Percentiles rank a stretch among this genome's conserved stretches.
Conservation (phyloP, 208 protist species). For the Leishmania tarentolae region DNA sequence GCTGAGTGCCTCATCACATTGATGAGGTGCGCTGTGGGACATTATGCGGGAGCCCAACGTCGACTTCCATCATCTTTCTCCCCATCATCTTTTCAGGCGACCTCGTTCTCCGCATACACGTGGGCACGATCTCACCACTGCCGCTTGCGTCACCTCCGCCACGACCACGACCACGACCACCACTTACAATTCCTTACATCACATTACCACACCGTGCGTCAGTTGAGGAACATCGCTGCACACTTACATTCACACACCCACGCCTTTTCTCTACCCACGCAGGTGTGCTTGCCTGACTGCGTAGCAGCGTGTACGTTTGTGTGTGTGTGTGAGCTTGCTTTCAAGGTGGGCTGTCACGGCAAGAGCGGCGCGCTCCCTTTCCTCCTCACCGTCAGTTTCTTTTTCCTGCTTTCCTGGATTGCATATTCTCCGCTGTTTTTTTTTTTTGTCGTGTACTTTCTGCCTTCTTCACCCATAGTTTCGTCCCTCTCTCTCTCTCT, state of each 20-base stretch:
- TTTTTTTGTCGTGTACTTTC: background rate
- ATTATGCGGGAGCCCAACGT: background rate
- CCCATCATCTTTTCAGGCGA: background rate
- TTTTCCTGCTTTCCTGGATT: background rate
- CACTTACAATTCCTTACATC: background rate
- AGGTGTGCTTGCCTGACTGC: background rate
- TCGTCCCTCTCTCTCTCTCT: background rate
- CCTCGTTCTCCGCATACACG: background rate
- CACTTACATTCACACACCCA: background rate
- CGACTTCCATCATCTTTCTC: background rate
- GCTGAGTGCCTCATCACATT: background rate
- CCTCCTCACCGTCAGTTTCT: background rate
- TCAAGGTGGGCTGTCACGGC: background rate
- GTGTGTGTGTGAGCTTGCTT: background rate
- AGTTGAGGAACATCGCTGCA: background rate
- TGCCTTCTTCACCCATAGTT: too few relatives aligned
- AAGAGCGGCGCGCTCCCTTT: constrained; percentile 10
- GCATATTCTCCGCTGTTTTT: constrained; percentile 4
- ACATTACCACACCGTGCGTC: background rate
- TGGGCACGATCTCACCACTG: background rate
- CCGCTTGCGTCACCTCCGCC: background rate
- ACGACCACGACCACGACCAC: background rate
- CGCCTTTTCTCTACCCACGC: background rate
- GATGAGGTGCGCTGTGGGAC: background rate
- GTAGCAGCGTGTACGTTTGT: background rate